A percentile compares a stretch with the other conserved stretches of the same genome.
Conservation (phyloP, 805 yeast genomes). For the Schizosaccharomyces cryophilus region DNA sequence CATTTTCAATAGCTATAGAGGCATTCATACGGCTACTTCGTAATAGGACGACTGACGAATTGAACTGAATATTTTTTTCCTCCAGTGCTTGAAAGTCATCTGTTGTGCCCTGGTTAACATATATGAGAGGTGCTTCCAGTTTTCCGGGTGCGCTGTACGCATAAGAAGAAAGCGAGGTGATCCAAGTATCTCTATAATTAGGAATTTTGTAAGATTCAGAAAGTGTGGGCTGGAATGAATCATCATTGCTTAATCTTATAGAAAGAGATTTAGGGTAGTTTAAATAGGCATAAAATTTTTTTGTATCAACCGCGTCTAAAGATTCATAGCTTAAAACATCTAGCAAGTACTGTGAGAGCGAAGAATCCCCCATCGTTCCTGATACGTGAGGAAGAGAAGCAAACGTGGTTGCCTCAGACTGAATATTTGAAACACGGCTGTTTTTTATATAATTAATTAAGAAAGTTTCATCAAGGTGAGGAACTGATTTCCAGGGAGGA, state of each 20-base stretch:
- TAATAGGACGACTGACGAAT: slow-evolving; percentile 37
- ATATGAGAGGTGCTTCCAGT: slow-evolving; percentile 39
- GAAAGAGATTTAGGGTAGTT: slow-evolving; percentile 34
- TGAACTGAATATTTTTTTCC: slow-evolving; percentile 23
- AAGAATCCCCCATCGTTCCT: slow-evolving; percentile 67
- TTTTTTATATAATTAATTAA: background rate
- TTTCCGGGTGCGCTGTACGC: slow-evolving; percentile 59
- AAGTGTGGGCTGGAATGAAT: background rate
- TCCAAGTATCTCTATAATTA: background rate
- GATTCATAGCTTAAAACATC: slow-evolving; percentile 21
- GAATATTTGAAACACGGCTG: background rate
- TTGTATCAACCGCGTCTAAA: slow-evolving; percentile 25
- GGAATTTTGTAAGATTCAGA: slow-evolving; percentile 14
- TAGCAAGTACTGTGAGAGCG: slow-evolving; percentile 25
- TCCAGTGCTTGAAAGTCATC: slow-evolving; percentile 31
- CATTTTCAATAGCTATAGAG: slow-evolving; percentile 54
- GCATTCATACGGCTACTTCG: slow-evolving; percentile 45
- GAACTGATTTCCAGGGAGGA: background rate
- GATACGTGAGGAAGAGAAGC: slow-evolving; percentile 46
- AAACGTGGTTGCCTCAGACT: background rate
- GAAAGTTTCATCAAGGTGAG: background rate
- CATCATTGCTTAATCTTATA: slow-evolving; percentile 4
- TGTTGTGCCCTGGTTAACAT: slow-evolving; percentile 42
- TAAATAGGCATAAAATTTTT: slow-evolving; percentile 28
- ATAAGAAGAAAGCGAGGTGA: slow-evolving; percentile 34